Percentiles rank a stretch among this genome's conserved stretches.
Conservation (phyloP, 179 eudicot species). For the Pouteria campechiana region DNA sequence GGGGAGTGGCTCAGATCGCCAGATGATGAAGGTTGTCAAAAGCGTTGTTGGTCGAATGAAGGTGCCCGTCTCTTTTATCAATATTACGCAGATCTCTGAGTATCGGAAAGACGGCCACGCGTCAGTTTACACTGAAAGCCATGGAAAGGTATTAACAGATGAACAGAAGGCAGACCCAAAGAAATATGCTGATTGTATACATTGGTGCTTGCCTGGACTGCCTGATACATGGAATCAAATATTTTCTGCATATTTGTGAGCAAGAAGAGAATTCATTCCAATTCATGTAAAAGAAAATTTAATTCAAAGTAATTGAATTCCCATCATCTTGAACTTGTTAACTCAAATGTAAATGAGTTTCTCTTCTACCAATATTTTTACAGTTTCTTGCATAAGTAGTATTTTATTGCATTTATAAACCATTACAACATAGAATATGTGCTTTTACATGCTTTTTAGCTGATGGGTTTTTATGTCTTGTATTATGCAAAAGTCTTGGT, state of each 20-base stretch:
- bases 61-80: conserved; percentile 50
- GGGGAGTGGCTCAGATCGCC: conserved; percentile 72
- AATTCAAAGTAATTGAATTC: too few relatives aligned
- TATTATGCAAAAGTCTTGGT: too few relatives aligned
- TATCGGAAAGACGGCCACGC: conserved; percentile 77
- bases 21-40: conserved; percentile 49
- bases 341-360: too few relatives aligned
- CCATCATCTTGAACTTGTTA: too few relatives aligned
- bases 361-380: too few relatives aligned
- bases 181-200: conserved; percentile 78
- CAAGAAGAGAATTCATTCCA: conserved; percentile 4
- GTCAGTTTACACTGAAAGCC: conserved; percentile 58
- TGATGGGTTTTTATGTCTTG: too few relatives aligned
- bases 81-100: conserved; percentile 78
- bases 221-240: conserved; percentile 93
- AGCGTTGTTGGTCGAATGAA: conserved; percentile 55
- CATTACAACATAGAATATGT: too few relatives aligned
- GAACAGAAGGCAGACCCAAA: conserved; percentile 67
- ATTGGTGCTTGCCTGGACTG: conserved; percentile 95
- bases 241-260: conserved; percentile 44
- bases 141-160: conserved; percentile 56
- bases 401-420: too few relatives aligned
- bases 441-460: too few relatives aligned
- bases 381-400: too few relatives aligned
- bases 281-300: too few relatives aligned